Percentiles rank a stretch among this genome's conserved stretches.
Conservation (phyloP, 768 basidiomycete species). For the Rhizopogon roseolus region DNA sequence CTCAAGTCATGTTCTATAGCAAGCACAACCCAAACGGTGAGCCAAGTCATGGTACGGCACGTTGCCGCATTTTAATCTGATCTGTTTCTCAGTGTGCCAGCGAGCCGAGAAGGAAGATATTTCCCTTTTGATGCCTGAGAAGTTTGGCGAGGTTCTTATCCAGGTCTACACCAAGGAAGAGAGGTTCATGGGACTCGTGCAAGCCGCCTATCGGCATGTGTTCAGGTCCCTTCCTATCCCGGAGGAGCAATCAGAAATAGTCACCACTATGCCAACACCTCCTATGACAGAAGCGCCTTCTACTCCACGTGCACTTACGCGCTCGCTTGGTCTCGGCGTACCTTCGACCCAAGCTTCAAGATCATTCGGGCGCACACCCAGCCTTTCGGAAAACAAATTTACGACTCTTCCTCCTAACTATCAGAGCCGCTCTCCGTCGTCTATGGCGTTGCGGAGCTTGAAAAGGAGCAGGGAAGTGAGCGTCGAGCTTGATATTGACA, state of each 20-base stretch:
- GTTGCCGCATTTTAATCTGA: background rate
- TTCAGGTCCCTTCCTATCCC: slow-evolving; percentile 17
- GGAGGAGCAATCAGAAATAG: background rate
- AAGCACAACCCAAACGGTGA: slow-evolving; percentile 57
- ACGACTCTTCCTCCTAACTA: slow-evolving; percentile 39
- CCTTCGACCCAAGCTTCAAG: slow-evolving; percentile 7
- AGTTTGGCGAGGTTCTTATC: slow-evolving; percentile 67
- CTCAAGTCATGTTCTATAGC: slow-evolving; percentile 68
- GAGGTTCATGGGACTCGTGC: slow-evolving; percentile 54
- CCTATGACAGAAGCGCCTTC: slow-evolving; percentile 33
- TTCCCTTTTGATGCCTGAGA: slow-evolving; percentile 57
- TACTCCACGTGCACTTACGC: slow-evolving; percentile 27
- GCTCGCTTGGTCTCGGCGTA: slow-evolving; percentile 9
- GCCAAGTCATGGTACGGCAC: slow-evolving; percentile 7
- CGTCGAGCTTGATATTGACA: slow-evolving; percentile 9
- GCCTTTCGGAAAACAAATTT: slow-evolving; percentile 38
- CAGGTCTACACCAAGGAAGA: slow-evolving; percentile 67
- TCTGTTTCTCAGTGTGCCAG: slow-evolving; percentile 31
- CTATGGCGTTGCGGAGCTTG: slow-evolving; percentile 17
- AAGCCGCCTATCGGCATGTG: slow-evolving; percentile 58
- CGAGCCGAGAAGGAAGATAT: slow-evolving; percentile 51
- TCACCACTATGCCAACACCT: slow-evolving; percentile 21
- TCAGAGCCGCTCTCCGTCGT: slow-evolving; percentile 23
- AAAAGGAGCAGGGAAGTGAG: slow-evolving; percentile 19
- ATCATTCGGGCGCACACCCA: slow-evolving; percentile 21